A percentile compares a stretch with the other conserved stretches of the same genome.
phyloP scores from a whole-genome alignment of 2,329 filamentous ascomycete genomes.

The Xylaria sp. region DNA sequence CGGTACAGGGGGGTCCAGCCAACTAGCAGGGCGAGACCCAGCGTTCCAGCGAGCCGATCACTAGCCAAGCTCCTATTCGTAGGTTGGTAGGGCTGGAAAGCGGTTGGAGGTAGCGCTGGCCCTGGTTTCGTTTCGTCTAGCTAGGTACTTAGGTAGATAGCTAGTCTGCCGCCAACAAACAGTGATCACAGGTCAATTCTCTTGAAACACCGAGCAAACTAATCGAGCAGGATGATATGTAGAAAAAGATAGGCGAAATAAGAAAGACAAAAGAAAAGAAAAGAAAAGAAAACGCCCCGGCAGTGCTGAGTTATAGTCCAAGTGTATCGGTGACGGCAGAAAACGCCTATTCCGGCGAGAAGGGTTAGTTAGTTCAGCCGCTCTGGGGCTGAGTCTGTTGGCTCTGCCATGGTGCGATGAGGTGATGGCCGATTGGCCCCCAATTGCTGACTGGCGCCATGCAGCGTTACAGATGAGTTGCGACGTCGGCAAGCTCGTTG shows the following conservation, averaged over 20 bases:
- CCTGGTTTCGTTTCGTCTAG: too few species aligned
- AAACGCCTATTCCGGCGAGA: background rate
- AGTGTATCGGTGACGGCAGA: background rate
- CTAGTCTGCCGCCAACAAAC: too few species aligned
- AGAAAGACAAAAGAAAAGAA: background rate
- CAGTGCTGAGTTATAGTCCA: background rate
- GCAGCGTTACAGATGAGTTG: background rate
- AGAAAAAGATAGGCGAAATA: background rate
- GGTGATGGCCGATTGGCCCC: background rate
- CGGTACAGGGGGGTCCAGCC: constrained; percentile 11
- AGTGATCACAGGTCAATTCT: too few species aligned
- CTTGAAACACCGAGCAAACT: too few species aligned
- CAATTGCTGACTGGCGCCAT: background rate
- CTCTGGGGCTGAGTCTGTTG: background rate
- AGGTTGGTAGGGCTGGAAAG: background rate
- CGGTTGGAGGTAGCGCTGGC: too few species aligned
- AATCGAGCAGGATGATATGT: too few species aligned
- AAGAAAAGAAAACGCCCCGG: background rate
- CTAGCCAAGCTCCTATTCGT: constrained; percentile 1
- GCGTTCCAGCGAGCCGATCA: constrained; percentile 22
- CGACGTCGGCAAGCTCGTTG: background rate
- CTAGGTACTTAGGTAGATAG: too few species aligned
- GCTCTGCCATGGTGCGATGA: background rate
- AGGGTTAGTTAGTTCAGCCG: background rate
- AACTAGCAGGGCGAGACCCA: constrained; percentile 23